phyloP scores from a whole-genome alignment of 2,329 filamentous ascomycete species.

The Ascochyta viciae-villosae region DNA sequence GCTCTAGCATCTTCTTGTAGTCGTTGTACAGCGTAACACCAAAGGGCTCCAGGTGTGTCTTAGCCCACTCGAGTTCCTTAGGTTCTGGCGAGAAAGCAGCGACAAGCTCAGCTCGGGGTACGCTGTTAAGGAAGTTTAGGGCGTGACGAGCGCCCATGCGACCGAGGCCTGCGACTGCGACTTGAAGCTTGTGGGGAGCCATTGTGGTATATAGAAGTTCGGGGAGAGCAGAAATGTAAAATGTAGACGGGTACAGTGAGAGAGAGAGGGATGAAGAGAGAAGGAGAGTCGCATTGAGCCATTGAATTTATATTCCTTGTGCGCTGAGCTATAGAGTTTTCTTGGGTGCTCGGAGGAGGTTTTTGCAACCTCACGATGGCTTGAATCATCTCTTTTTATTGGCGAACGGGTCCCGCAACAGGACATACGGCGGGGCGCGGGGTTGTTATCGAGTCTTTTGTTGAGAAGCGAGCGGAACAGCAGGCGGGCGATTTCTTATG shows the following conservation, averaged over 20 bases:
- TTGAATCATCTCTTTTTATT: background rate
- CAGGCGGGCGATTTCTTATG: background rate
- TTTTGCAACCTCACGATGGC: conserved; percentile 4
- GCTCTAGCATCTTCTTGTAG: conserved; percentile 57
- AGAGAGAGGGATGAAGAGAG: too few species aligned
- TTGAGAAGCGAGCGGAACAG: background rate
- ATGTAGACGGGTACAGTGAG: background rate
- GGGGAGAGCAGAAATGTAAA: background rate
- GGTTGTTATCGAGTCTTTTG: background rate
- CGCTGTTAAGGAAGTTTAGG: conserved; percentile 55
- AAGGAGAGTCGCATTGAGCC: background rate
- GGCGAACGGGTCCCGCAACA: background rate
- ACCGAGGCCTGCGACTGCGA: conserved; percentile 59
- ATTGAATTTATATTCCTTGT: conserved; percentile 9
- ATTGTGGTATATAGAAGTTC: conserved; percentile 14
- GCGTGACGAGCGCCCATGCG: conserved; percentile 63
- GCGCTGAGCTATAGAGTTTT: conserved; percentile 8
- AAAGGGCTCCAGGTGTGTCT: conserved; percentile 52
- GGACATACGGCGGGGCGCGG: background rate
- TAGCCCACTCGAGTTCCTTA: conserved; percentile 55
- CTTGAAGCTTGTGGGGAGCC: conserved; percentile 39
- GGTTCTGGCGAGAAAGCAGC: conserved; percentile 58
- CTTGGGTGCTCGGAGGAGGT: conserved; percentile 14
- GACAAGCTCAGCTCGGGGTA: conserved; percentile 58
- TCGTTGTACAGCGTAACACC: conserved; percentile 55